phyloP scores from a whole-genome alignment of 768 basidiomycete species.

The Russula emetica region DNA sequence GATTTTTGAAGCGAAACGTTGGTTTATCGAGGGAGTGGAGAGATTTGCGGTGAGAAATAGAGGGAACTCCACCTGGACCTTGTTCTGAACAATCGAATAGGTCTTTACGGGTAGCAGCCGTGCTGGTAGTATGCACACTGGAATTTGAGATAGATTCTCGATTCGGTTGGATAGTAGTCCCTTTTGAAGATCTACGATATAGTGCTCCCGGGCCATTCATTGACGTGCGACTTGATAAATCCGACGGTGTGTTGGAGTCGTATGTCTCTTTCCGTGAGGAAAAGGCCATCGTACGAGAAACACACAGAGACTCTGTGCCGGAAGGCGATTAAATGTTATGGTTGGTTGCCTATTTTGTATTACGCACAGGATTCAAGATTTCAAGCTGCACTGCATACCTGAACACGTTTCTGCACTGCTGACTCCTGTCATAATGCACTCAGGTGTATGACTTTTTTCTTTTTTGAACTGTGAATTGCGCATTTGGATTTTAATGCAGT shows the following conservation, averaged over 20 bases:
- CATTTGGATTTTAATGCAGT: too few species aligned
- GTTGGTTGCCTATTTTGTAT: too few species aligned
- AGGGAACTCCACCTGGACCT: too few species aligned
- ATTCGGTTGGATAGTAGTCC: background rate
- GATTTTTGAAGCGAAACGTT: slow-evolving; percentile 14
- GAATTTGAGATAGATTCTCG: background rate
- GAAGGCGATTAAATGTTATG: background rate
- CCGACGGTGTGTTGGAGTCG: background rate
- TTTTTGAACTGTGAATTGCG: too few species aligned
- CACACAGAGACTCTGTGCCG: background rate
- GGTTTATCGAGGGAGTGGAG: too few species aligned
- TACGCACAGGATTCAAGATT: slow-evolving; percentile 29
- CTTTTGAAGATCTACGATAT: background rate
- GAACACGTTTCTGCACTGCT: background rate
- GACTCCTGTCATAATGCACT: too few species aligned
- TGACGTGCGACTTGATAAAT: background rate
- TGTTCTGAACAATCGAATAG: background rate
- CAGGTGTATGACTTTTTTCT: too few species aligned
- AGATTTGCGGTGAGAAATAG: too few species aligned
- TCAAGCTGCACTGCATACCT: background rate
- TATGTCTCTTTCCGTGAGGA: background rate
- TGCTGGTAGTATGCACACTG: background rate
- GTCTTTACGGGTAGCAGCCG: too few species aligned
- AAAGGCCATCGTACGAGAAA: background rate
- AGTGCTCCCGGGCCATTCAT: background rate